phyloP scores from a whole-genome alignment of 129 eudicot species.

The Centella asiatica region DNA sequence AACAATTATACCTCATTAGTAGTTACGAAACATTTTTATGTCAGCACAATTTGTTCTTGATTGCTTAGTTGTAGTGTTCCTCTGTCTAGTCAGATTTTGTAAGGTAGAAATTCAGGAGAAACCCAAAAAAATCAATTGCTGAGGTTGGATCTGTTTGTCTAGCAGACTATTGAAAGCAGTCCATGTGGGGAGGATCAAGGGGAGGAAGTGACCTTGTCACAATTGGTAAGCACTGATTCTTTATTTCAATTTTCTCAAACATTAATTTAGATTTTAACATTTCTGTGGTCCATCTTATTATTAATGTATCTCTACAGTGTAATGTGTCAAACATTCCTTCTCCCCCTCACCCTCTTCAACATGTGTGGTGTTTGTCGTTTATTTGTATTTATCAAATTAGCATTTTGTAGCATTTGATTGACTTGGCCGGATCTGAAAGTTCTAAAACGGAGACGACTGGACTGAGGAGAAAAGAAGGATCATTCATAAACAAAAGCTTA shows the following conservation, averaged over 20 bases:
- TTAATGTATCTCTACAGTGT: background rate
- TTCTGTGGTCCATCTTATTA: background rate
- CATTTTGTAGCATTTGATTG: slow-evolving; percentile 78
- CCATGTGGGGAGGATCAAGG: slow-evolving; percentile 59
- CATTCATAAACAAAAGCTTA: slow-evolving; percentile 84
- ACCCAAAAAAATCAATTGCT: background rate
- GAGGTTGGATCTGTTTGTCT: slow-evolving; percentile 7
- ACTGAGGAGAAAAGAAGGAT: slow-evolving; percentile 78
- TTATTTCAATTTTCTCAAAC: background rate
- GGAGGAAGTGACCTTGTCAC: slow-evolving; percentile 69
- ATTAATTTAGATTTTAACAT: slow-evolving; percentile 5
- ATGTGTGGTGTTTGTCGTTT: background rate
- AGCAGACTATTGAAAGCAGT: slow-evolving; percentile 82
- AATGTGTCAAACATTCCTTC: background rate
- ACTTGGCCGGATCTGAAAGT: slow-evolving; percentile 85
- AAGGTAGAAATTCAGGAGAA: background rate
- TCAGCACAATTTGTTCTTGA: background rate
- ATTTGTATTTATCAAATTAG: slow-evolving; percentile 13
- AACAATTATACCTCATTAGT: too few relatives aligned
- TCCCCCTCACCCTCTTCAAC: background rate
- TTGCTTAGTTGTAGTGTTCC: background rate
- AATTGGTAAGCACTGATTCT: slow-evolving; percentile 40
- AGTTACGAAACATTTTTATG: too few relatives aligned
- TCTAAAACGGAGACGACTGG: slow-evolving; percentile 82
- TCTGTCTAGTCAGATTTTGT: background rate